Evolutionary conservation across 768 basidiomycete species (phyloP), one percentile per base, ranked within the genome.

Genomic region (Suillus decipiens): DNA sequence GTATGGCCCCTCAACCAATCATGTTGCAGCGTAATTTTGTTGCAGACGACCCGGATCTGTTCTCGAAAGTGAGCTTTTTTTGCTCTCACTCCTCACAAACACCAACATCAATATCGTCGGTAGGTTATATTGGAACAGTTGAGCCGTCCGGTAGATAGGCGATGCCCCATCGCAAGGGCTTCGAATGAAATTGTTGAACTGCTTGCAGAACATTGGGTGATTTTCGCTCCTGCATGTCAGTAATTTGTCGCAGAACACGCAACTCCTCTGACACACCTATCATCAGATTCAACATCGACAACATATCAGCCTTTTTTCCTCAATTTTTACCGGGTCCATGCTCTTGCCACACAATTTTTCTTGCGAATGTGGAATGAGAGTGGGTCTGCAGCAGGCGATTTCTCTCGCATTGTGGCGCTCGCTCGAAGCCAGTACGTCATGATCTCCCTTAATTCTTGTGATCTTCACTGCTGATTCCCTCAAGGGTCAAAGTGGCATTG

Each of bases 311-410:
- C 93, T 0, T 93, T 94, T 77, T 91, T 96, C 77, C 82, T 96
- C 66, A 91, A 92, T 68, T 92, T 95, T 70, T 82, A 84, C 71
- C 87, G 83, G 66, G 88, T 94, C 5, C 95, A 97, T 74, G 79
- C 83, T 11, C 78, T 95, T n/a, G 90, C 90, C 6, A 86, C 89
- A 4, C 85, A 85, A 53, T 95, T 96, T 79, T 96, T 96, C 76
- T 77, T 93, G n/a, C 85, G 92, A 39, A 94, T 96, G 87, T 96
- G 93, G 93, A 85, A 82, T 68, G 95, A 96, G 72, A 92, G 90
- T 69, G 88, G 89, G 14, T 90, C 95, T 1, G 86, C 89, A 4
- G 70, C 74, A 14, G 87, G 81, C 22, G 95, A 96, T 75, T 93
- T 95, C 66, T 80, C 83, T 41, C 87, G 95, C 11, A 87, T 96